phyloP scores from a whole-genome alignment of 2,329 filamentous ascomycete genomes.

The Plectosphaerella plurivora region DNA sequence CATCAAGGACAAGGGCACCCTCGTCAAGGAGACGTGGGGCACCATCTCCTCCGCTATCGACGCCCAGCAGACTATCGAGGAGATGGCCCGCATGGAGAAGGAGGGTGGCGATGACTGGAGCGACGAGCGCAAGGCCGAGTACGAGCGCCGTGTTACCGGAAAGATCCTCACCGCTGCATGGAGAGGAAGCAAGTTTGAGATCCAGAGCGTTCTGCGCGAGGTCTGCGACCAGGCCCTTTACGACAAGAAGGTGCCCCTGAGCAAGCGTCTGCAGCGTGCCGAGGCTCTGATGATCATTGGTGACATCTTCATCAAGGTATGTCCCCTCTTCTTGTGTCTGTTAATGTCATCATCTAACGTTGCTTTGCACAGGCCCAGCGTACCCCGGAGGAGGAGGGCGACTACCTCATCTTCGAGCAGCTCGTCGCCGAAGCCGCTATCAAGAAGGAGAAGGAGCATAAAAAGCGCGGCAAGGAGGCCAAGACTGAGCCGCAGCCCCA shows the following conservation, averaged over 20 bases:
- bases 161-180: constrained; percentile 97
- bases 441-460: constrained; percentile 87
- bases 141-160: constrained; percentile 90
- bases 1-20: constrained; percentile 91
- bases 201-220: constrained; percentile 90
- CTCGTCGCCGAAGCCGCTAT: constrained; percentile 93
- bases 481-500: constrained; percentile 38
- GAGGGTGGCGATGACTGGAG: constrained; percentile 96
- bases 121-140: constrained; percentile 93
- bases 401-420: constrained; percentile 98
- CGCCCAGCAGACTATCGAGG: constrained; percentile 97
- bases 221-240: constrained; percentile 88
- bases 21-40: constrained; percentile 98
- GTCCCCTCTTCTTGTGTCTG: constrained; percentile 14
- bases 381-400: constrained; percentile 92
- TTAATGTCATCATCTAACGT: constrained; percentile 13
- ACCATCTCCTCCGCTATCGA: constrained; percentile 96
- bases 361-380: constrained; percentile 63
- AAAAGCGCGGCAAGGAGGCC: constrained; percentile 57
- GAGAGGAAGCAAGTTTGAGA: constrained; percentile 96
- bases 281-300: constrained; percentile 85
- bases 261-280: constrained; percentile 86
- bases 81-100: constrained; percentile 96
- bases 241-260: constrained; percentile 69
- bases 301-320: constrained; percentile 82